phyloP scores from a whole-genome alignment of 2,329 filamentous ascomycete genomes.

The Arthrinium phaeospermum region DNA sequence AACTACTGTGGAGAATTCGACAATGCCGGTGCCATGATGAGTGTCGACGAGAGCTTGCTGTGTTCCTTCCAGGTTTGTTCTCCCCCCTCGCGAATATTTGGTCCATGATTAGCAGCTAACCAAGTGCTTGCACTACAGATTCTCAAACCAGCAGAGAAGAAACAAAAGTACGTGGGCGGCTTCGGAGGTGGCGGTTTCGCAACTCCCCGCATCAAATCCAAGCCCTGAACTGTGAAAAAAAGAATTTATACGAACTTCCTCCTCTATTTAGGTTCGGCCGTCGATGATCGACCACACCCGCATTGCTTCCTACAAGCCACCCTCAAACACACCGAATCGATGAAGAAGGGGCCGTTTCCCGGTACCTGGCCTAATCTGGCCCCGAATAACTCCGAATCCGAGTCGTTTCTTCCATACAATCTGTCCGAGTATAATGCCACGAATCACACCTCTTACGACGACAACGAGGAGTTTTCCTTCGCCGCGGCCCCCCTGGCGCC shows the following conservation, averaged over 20 bases:
- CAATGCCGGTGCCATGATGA: slow-evolving; percentile 99
- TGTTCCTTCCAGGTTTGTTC: slow-evolving; percentile 92
- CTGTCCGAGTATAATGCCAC: slow-evolving; percentile 19
- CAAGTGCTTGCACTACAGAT: slow-evolving; percentile 62
- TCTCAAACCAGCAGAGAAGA: slow-evolving; percentile 99
- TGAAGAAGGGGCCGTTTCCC: slow-evolving; percentile 7
- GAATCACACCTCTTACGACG: slow-evolving; percentile 21
- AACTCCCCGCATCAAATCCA: slow-evolving; percentile 71
- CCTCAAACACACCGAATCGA: slow-evolving; percentile 29
- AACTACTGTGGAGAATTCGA: slow-evolving; percentile 99
- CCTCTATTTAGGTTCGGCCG: slow-evolving; percentile 90
- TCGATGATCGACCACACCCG: slow-evolving; percentile 66
- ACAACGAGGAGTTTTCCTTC: slow-evolving; percentile 18
- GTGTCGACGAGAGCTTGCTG: slow-evolving; percentile 95
- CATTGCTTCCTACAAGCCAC: slow-evolving; percentile 15
- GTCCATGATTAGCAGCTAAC: background rate
- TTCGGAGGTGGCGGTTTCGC: slow-evolving; percentile 73
- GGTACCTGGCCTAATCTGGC: slow-evolving; percentile 15
- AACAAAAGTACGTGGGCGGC: slow-evolving; percentile 97
- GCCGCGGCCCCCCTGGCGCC: slow-evolving; percentile 13
- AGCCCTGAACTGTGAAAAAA: slow-evolving; percentile 62
- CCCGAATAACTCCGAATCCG: slow-evolving; percentile 4
- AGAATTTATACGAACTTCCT: slow-evolving; percentile 75
- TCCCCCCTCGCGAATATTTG: slow-evolving; percentile 29
- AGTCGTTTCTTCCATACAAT: slow-evolving; percentile 19